Conservation (phyloP, 2,329 filamentous ascomycete genomes). For the Monosporascus cannonballus region DNA sequence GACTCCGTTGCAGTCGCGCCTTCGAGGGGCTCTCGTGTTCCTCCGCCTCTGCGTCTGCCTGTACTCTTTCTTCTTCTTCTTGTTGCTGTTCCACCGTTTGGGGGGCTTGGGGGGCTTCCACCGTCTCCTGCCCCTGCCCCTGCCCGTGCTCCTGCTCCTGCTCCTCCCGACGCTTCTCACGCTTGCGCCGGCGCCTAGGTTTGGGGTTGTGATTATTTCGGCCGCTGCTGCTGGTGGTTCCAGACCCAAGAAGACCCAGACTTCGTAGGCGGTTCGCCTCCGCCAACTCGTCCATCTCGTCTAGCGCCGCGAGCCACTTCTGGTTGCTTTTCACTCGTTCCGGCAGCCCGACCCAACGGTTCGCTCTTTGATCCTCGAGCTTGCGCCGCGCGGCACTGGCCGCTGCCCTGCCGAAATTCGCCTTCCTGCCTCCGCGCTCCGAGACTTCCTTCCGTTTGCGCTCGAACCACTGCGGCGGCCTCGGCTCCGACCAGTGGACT, state of each 20-base stretch:
- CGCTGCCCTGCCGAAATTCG: conserved; percentile 40
- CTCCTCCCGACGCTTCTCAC: too few relatives aligned
- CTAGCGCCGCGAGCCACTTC: conserved; percentile 38
- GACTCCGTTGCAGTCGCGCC: neutral
- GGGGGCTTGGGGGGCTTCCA: too few relatives aligned
- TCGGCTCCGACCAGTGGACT: conserved; percentile 38
- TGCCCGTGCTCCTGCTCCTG: too few relatives aligned
- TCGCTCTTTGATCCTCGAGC: conserved; percentile 22
- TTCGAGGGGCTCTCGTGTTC: neutral
- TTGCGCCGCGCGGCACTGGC: conserved; percentile 25
- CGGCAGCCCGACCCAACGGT: conserved; percentile 31
- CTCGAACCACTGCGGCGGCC: conserved; percentile 38
- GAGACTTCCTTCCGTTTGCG: conserved; percentile 45
- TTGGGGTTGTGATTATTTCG: too few relatives aligned
- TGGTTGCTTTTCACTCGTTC: conserved; percentile 37
- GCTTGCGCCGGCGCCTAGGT: too few relatives aligned
- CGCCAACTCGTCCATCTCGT: conserved; percentile 22
- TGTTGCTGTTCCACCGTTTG: too few relatives aligned
- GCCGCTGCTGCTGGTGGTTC: too few relatives aligned
- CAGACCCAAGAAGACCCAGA: neutral
- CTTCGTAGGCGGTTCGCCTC: conserved; percentile 5
- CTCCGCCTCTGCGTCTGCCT: neutral
- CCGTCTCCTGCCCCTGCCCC: too few relatives aligned
- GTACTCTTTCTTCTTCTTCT: too few relatives aligned
- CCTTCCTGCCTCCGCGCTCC: conserved; percentile 41